A percentile compares a stretch with the other conserved stretches of the same genome.
Evolutionary conservation across 257 asterid species (phyloP).

Genomic region (Mentha longifolia): DNA sequence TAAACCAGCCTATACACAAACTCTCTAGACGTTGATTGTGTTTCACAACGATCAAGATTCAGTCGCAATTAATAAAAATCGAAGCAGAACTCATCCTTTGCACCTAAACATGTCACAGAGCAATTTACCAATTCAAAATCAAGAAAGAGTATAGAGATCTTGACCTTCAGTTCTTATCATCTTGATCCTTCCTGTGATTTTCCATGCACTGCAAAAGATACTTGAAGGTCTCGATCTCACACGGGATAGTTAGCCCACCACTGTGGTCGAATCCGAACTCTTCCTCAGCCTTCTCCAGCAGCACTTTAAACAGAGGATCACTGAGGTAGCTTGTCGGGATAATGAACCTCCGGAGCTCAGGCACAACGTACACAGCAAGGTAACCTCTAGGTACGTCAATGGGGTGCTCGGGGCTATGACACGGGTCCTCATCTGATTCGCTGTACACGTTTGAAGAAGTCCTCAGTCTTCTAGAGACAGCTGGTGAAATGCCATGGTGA

Average conservation of each 20-base stretch:
- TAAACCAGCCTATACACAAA: constrained; percentile 8
- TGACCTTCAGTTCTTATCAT: constrained; percentile 36
- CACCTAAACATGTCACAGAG: neutral
- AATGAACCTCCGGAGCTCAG: constrained; percentile 61
- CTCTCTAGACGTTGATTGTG: constrained; percentile 6
- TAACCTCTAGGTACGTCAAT: constrained; percentile 52
- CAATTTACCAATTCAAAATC: neutral
- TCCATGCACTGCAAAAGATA: constrained; percentile 60
- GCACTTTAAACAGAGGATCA: constrained; percentile 55
- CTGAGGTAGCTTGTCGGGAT: constrained; percentile 62
- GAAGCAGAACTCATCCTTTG: neutral
- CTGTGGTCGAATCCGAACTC: constrained; percentile 62
- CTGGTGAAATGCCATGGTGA: constrained; percentile 45
- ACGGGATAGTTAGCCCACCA: constrained; percentile 62
- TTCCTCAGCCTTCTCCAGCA: constrained; percentile 65
- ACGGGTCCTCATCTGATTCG: constrained; percentile 58
- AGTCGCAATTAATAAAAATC: neutral
- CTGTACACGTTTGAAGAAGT: constrained; percentile 28
- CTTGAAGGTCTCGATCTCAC: constrained; percentile 71
- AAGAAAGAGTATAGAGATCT: neutral
- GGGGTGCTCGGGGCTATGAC: constrained; percentile 61
- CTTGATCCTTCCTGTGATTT: constrained; percentile 46
- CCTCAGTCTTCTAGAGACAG: constrained; percentile 41
- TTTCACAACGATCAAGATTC: neutral
- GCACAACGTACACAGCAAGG: constrained; percentile 64